Conservation (phyloP, 2,329 filamentous ascomycete genomes). For the Diaporthe caulivora region DNA sequence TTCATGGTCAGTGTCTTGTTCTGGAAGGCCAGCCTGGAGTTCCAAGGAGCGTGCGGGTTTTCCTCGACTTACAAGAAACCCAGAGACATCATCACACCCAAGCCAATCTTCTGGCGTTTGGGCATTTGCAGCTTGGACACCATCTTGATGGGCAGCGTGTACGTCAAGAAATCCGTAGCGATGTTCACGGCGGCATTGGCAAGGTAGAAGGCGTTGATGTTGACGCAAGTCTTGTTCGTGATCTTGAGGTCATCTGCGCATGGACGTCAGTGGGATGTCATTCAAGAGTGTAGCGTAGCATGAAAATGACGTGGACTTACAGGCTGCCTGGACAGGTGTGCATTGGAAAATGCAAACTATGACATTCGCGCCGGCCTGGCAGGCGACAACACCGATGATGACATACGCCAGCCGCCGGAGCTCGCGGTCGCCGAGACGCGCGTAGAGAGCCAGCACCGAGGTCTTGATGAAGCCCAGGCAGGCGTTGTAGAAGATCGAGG, state of each 20-base stretch:
- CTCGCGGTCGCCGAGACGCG: slow-evolving; percentile 53
- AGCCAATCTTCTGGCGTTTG: slow-evolving; percentile 56
- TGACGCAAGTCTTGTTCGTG: slow-evolving; percentile 54
- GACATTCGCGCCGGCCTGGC: slow-evolving; percentile 55
- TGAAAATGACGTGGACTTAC: slow-evolving; percentile 42
- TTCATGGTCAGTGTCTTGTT: neutral
- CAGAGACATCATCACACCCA: slow-evolving; percentile 57
- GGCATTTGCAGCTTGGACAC: slow-evolving; percentile 58
- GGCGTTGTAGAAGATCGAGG: slow-evolving; percentile 62
- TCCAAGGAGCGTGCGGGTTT: neutral
- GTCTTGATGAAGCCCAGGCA: slow-evolving; percentile 61
- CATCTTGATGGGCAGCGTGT: slow-evolving; percentile 57
- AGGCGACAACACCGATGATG: slow-evolving; percentile 55
- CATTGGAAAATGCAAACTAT: slow-evolving; percentile 56
- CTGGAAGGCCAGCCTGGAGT: accelerated
- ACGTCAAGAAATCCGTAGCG: slow-evolving; percentile 58
- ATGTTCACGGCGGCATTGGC: slow-evolving; percentile 61
- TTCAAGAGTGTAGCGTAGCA: neutral
- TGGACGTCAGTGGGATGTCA: neutral
- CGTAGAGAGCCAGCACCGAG: slow-evolving; percentile 60
- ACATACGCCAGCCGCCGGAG: slow-evolving; percentile 51
- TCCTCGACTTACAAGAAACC: slow-evolving; percentile 53
- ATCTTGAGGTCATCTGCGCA: slow-evolving; percentile 39
- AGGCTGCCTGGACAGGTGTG: slow-evolving; percentile 53
- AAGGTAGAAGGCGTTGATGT: slow-evolving; percentile 61